These are phyloP conservation scores for Colletotrichum lupini DNA, from an alignment of 2,329 filamentous ascomycete genomes.

Conservation along the genomic window DNA sequence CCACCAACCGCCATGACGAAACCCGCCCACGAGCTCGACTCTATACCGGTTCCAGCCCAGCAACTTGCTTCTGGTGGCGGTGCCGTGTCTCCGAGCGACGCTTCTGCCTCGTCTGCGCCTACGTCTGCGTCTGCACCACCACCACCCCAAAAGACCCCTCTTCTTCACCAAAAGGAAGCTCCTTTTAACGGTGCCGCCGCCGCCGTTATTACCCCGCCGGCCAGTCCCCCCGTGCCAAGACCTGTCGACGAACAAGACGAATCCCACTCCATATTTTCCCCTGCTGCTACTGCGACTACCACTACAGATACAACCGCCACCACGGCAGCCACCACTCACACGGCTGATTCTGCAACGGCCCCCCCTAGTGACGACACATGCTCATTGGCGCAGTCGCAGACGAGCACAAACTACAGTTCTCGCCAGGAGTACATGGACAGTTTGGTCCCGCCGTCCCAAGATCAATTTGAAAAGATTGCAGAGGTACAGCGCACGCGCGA, in stretches of 20 bases:
- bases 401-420: conserved; percentile 32
- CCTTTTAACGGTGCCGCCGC: conserved; percentile 4
- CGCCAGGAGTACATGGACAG: conserved; percentile 62
- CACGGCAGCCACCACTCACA: not conserved
- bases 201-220: conserved; percentile 28
- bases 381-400: conserved; percentile 28
- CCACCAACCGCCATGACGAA: conserved; percentile 29
- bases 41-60: not conserved
- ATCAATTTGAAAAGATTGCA: conserved; percentile 61
- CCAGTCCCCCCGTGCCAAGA: conserved; percentile 30
- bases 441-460: conserved; percentile 56
- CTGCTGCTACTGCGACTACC: not conserved
- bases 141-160: conserved; percentile 17
- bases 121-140: not conserved
- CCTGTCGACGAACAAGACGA: conserved; percentile 8
- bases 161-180: conserved; percentile 17
- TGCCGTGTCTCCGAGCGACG: not conserved
- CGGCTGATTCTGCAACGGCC: conserved; percentile 1
- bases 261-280: conserved; percentile 18
- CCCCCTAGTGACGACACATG: conserved; percentile 32
- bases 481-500: conserved; percentile 60
- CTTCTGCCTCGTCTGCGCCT: not conserved
- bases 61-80: not conserved
- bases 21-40: conserved; percentile 9
- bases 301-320: not conserved